Evolutionary conservation across 2,329 filamentous ascomycete species (phyloP).

Genomic region (Aspergillus vadensis): DNA sequence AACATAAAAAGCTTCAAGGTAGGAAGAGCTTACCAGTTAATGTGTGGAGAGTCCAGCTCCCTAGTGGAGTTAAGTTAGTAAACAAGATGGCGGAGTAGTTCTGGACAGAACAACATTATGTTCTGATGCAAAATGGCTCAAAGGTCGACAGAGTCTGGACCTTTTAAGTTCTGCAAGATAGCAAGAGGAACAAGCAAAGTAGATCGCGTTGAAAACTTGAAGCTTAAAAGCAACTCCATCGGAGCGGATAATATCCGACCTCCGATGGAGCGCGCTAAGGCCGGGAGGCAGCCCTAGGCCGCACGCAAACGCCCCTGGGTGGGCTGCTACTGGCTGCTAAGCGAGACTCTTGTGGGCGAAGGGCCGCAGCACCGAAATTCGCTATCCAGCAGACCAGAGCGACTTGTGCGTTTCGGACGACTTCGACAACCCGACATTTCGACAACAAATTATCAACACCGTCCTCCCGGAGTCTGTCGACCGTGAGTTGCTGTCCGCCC

Average conservation of each 20-base stretch:
- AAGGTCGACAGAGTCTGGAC: neutral
- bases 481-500: constrained; percentile 38
- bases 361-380: constrained; percentile 42
- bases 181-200: constrained; percentile 18
- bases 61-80: neutral
- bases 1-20: constrained; percentile 9
- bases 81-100: neutral
- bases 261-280: constrained; percentile 16
- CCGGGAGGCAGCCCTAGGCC: constrained; percentile 39
- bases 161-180: neutral
- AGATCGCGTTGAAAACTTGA: constrained; percentile 25
- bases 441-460: constrained; percentile 42
- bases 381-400: constrained; percentile 28
- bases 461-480: constrained; percentile 43
- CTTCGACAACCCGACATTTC: constrained; percentile 44
- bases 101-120: constrained; percentile 8
- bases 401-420: constrained; percentile 38
- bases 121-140: neutral
- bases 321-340: constrained; percentile 41
- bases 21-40: constrained; percentile 28
- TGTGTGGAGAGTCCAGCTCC: neutral
- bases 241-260: constrained; percentile 28
- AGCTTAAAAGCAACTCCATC: constrained; percentile 24
- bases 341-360: constrained; percentile 44
- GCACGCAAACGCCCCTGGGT: constrained; percentile 23